Evolutionary conservation across 2,329 filamentous ascomycete species (phyloP).

Genomic region (Zasmidium angulare): DNA sequence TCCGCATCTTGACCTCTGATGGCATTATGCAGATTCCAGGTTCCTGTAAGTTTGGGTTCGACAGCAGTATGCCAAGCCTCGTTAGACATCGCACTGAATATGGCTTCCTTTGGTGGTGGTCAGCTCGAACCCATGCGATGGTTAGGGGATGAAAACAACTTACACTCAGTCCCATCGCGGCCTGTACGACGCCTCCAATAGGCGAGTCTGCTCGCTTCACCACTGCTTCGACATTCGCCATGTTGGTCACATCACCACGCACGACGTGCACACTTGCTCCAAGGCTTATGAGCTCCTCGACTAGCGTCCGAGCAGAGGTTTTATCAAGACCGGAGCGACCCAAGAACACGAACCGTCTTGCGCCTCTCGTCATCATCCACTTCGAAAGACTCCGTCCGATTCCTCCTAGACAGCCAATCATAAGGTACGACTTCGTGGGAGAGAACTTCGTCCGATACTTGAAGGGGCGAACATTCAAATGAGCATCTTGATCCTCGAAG

Average conservation of each 20-base stretch:
- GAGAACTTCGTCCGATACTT: conserved; percentile 16
- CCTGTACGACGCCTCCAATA: conserved; percentile 9
- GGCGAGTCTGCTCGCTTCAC: not conserved
- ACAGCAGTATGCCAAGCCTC: conserved; percentile 1
- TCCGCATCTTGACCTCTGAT: not conserved
- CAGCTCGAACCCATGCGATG: too few relatives aligned
- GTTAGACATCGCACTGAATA: conserved; percentile 11
- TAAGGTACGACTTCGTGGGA: conserved; percentile 16
- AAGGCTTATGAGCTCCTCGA: not conserved
- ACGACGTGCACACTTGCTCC: not conserved
- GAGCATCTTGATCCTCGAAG: too few relatives aligned
- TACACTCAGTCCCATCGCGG: too few relatives aligned
- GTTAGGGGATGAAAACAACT: too few relatives aligned
- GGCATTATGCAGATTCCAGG: conserved; percentile 45
- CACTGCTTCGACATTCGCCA: not conserved
- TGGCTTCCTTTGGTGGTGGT: conserved; percentile 36
- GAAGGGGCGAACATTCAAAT: not conserved
- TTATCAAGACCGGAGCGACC: not conserved
- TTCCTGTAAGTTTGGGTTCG: conserved; percentile 14
- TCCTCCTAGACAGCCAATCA: conserved; percentile 14
- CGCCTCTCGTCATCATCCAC: conserved; percentile 10
- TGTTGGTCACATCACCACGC: not conserved
- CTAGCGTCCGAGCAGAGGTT: too few relatives aligned
- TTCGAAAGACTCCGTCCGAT: conserved; percentile 11
- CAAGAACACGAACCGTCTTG: conserved; percentile 11